Evolutionary conservation across 2,329 filamentous ascomycete species (phyloP).

Genomic region (Dactylonectria estremocensis): DNA sequence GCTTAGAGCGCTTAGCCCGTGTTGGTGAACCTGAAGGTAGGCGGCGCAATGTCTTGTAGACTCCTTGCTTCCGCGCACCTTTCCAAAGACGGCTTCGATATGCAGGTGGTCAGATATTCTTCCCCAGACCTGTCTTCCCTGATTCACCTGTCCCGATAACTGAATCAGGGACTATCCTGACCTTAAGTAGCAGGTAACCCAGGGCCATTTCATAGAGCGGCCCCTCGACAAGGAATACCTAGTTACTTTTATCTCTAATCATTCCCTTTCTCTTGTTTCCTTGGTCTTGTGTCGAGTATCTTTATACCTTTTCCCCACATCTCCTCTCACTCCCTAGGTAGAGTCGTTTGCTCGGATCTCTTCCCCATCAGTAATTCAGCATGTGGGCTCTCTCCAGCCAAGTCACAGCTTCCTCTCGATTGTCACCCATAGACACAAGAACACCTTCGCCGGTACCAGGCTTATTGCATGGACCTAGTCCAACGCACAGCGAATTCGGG

Average conservation of each 20-base stretch:
- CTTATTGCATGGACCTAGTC: constrained; percentile 11
- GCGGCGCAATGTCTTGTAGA: constrained; percentile 37
- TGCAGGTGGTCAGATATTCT: constrained; percentile 35
- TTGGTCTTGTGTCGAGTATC: neutral
- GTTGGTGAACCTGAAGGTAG: constrained; percentile 6
- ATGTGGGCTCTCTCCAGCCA: constrained; percentile 20
- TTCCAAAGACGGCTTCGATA: constrained; percentile 42
- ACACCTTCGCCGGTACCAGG: constrained; percentile 16
- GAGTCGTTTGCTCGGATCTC: neutral
- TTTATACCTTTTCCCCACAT: neutral
- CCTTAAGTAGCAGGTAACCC: constrained; percentile 18
- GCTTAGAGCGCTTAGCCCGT: neutral
- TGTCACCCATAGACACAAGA: constrained; percentile 11
- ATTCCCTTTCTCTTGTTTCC: constrained; percentile 8
- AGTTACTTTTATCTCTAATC: neutral
- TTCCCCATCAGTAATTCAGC: neutral
- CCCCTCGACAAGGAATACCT: neutral
- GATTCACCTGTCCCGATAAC: neutral
- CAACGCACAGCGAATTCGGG: constrained; percentile 1
- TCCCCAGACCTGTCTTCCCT: constrained; percentile 6
- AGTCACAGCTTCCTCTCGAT: neutral
- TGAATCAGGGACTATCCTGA: neutral
- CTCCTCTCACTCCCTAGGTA: neutral
- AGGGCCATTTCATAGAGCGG: neutral
- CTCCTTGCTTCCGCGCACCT: constrained; percentile 48